Base-by-base conservation (phyloP, 2,329 filamentous ascomycete genomes). In the Cytospora leucostoma region DNA sequence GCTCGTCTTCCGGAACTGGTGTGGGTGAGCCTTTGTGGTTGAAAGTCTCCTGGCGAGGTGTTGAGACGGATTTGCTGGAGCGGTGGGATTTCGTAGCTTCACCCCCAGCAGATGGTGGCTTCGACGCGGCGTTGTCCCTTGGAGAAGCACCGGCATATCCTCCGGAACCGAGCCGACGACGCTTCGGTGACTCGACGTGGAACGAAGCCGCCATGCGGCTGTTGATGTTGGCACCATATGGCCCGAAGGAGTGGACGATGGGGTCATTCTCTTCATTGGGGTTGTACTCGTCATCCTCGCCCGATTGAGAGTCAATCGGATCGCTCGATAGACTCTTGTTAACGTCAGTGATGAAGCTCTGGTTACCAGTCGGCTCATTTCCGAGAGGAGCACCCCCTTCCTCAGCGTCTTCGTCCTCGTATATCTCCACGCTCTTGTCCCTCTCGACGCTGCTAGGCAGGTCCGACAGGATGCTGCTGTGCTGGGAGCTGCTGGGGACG, bases 181-280 rank as follows among this genome's bases (percentile, higher is more conserved):
- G 53, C 69, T 84, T 80, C 32, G 90, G 90, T 8, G 91, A 91
- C 56, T 80, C 81, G 5, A 91, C 84, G 56, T 82, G 84, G 78
- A 97, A 90, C 2, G 90, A 91, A n/a, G 58, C 27, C 58, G 91
- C 90, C 74, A 97, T 84, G 33, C 91, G 88, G 66, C 86, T 86
- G n/a, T 94, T 87, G 44, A 97, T 82, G 72, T 97, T 92, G 60
- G 91, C 90, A 50, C 92, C 93, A 71, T 91, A 96, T 0, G 93
- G 92, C 17, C 93, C 93, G 69, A 97, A 97, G 0, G 93, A 97
- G 75, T 95, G 91, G 19, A 97, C 82, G 61, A 97, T 88, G 3
- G 93, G 93, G 69, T 98, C 95, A 67, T 97, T 97, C 76, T 98
- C 94, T 78, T 97, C 93, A 70, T 94, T 90, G 0, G 91, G 88